Conservation (phyloP, 192 early-diverging fungal species). For the Entomortierella beljakovae region DNA sequence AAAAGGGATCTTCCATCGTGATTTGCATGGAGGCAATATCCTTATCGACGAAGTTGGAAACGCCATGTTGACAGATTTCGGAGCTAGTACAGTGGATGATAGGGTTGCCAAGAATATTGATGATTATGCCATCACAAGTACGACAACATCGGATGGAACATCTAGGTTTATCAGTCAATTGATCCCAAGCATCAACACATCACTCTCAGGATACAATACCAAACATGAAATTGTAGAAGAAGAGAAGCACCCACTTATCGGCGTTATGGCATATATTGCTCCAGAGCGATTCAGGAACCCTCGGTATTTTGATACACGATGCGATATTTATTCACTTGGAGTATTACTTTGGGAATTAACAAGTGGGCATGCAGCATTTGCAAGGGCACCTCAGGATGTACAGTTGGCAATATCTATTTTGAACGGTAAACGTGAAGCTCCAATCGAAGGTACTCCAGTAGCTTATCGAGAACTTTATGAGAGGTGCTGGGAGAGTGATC, state of each 20-base stretch:
- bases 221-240: not conserved
- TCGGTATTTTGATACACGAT: conserved; percentile 41
- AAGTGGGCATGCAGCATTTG: conserved; percentile 43
- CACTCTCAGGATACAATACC: no score
- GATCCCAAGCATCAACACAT: not conserved
- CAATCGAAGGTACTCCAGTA: conserved; percentile 40
- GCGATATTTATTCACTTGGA: conserved; percentile 58
- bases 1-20: conserved; percentile 47
- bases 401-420: conserved; percentile 37
- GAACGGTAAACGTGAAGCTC: conserved; percentile 43
- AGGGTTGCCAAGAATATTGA: conserved; percentile 20
- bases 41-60: conserved; percentile 36
- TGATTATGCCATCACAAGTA: conserved; percentile 14
- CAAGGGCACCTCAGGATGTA: conserved; percentile 31
- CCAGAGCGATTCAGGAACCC: conserved; percentile 52
- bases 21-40: conserved; percentile 54
- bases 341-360: conserved; percentile 59
- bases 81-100: conserved; percentile 43
- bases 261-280: conserved; percentile 51
- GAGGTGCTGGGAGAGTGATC: conserved; percentile 44
- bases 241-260: conserved; percentile 23
- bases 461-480: conserved; percentile 42
- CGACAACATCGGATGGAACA: conserved; percentile 18
- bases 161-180: conserved; percentile 31
- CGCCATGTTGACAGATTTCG: conserved; percentile 49